These are phyloP conservation scores for Paramecium biaurelia DNA, from an alignment of 73 alveolate species.

Conservation along the genomic window DNA sequence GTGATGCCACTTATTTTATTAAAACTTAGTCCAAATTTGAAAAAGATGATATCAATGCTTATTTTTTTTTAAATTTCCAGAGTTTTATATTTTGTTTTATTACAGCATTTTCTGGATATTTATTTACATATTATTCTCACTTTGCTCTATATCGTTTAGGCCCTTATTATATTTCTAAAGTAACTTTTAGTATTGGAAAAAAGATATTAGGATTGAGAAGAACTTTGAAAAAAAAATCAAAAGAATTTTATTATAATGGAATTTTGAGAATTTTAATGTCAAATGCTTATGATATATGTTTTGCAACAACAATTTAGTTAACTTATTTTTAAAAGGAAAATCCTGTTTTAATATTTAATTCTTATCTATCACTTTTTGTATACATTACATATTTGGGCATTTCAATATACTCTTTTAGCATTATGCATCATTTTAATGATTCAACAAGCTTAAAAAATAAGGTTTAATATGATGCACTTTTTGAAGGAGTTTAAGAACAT, in stretches of 20 bases:
- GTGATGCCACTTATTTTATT: background rate
- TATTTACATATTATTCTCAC: background rate
- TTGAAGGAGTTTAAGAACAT: background rate
- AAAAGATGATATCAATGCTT: background rate
- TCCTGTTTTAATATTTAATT: background rate
- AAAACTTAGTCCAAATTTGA: background rate
- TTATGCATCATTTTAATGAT: background rate
- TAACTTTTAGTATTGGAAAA: background rate
- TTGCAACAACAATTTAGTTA: background rate
- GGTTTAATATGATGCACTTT: background rate
- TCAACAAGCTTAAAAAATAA: background rate
- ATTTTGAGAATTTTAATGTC: background rate
- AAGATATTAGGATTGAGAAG: background rate
- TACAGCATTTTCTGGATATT: background rate
- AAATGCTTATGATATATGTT: background rate
- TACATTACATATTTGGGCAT: background rate
- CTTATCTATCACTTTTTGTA: background rate
- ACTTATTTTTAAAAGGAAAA: background rate
- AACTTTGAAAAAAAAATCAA: background rate
- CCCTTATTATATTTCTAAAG: background rate
- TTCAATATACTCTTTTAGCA: background rate
- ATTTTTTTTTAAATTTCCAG: background rate
- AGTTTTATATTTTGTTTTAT: background rate
- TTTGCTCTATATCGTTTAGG: background rate
- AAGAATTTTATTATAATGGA: background rate